Percentiles rank a stretch among this genome's conserved stretches.
phyloP scores from a whole-genome alignment of 1,284 basidiomycete species.

The Sanghuangporus weigelae region DNA sequence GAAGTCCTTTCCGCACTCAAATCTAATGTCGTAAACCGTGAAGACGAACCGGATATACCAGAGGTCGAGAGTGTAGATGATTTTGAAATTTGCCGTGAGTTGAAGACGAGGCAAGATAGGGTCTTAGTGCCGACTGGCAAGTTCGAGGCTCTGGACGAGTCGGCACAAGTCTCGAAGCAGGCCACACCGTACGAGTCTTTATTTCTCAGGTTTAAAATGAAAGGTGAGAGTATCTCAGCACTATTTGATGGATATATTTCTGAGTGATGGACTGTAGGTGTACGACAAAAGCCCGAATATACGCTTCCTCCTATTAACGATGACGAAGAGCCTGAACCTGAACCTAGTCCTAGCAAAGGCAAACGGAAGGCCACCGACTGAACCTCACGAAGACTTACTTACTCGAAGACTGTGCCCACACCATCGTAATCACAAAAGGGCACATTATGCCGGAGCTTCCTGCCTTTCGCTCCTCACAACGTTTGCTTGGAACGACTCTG shows the following conservation, averaged over 20 bases:
- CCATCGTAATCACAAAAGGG: not conserved
- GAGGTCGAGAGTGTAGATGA: constrained; percentile 40
- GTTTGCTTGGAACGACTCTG: no score
- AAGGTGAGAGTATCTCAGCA: constrained; percentile 38
- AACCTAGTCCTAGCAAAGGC: constrained; percentile 32
- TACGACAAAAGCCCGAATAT: constrained; percentile 41
- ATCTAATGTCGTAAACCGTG: constrained; percentile 32
- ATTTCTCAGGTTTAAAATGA: constrained; percentile 60
- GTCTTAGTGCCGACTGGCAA: constrained; percentile 33
- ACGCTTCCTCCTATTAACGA: constrained; percentile 38
- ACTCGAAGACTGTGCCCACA: not conserved
- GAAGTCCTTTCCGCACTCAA: constrained; percentile 58
- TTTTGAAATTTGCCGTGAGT: constrained; percentile 57
- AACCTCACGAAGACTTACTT: not conserved
- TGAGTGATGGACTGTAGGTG: constrained; percentile 3
- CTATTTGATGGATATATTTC: constrained; percentile 8
- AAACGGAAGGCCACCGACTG: constrained; percentile 38
- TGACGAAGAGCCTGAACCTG: constrained; percentile 33
- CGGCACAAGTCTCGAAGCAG: constrained; percentile 40
- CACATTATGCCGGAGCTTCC: not conserved
- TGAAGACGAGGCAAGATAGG: constrained; percentile 42
- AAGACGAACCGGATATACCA: constrained; percentile 39
- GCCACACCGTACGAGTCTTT: constrained; percentile 60
- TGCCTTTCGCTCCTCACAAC: no score
- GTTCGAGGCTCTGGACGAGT: constrained; percentile 48